A percentile compares a stretch with the other conserved stretches of the same genome.
Evolutionary conservation across 202 grass and related monocot species (phyloP).

Genomic region (Panicum virgatum): DNA sequence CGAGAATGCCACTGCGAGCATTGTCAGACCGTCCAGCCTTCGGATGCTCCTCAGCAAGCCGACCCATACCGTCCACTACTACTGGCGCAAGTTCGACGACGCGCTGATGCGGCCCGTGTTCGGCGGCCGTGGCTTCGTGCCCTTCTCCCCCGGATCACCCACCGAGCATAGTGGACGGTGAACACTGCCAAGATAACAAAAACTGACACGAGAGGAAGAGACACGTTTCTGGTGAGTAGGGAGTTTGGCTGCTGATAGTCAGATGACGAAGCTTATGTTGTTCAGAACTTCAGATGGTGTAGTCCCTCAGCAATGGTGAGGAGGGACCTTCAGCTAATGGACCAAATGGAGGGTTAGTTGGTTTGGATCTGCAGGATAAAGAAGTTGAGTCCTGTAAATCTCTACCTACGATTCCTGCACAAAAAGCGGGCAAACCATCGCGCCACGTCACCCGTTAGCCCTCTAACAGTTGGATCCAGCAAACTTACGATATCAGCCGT

Average conservation of each 20-base stretch:
- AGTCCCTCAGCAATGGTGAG: constrained; percentile 9
- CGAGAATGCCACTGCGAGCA: constrained; percentile 36
- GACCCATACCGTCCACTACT: constrained; percentile 84
- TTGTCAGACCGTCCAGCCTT: constrained; percentile 71
- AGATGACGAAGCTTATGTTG: constrained; percentile 10
- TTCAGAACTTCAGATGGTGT: constrained; percentile 23
- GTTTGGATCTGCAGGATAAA: constrained; percentile 24
- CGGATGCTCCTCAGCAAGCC: constrained; percentile 91
- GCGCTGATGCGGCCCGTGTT: constrained; percentile 93
- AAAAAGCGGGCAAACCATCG: too few species aligned
- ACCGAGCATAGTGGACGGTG: constrained; percentile 55
- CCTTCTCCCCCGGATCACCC: constrained; percentile 73
- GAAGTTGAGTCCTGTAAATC: background rate
- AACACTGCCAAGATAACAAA: background rate
- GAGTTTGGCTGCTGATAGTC: constrained; percentile 10
- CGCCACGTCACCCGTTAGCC: too few species aligned
- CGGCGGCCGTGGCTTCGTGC: constrained; percentile 86
- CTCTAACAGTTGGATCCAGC: too few species aligned
- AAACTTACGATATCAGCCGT: too few species aligned
- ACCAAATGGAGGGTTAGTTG: constrained; percentile 11
- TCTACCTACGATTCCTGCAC: too few species aligned
- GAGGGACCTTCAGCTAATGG: constrained; percentile 9
- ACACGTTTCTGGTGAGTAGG: background rate
- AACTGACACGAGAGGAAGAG: background rate
- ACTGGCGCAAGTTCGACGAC: constrained; percentile 98